These are phyloP conservation scores for Botryotinia convoluta DNA, from an alignment of 2,329 filamentous ascomycete species.

Conservation along the genomic window DNA sequence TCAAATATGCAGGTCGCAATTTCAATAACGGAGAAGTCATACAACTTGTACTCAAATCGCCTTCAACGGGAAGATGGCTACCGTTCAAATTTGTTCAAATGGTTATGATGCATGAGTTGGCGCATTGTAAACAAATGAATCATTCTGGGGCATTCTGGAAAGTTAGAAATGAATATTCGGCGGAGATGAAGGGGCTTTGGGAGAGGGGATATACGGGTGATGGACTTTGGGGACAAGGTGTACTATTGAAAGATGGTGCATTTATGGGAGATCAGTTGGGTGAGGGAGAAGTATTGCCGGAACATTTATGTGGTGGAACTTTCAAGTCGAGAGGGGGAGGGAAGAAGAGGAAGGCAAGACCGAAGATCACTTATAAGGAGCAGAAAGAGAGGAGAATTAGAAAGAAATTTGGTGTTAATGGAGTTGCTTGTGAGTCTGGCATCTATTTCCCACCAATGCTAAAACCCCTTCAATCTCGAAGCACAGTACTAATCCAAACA, in stretches of 20 bases:
- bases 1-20: conserved; percentile 64
- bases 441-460: background rate
- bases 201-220: conserved; percentile 70
- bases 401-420: conserved; percentile 55
- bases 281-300: conserved; percentile 57
- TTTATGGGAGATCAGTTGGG: conserved; percentile 54
- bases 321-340: conserved; percentile 57
- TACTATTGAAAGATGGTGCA: conserved; percentile 58
- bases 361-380: conserved; percentile 39
- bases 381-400: conserved; percentile 53
- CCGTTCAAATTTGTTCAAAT: conserved; percentile 83
- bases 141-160: conserved; percentile 79
- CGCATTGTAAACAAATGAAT: conserved; percentile 91
- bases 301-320: conserved; percentile 79
- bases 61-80: conserved; percentile 65
- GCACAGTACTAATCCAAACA: background rate
- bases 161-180: conserved; percentile 70
- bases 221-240: conserved; percentile 77
- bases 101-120: conserved; percentile 88
- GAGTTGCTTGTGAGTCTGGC: conserved; percentile 26
- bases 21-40: conserved; percentile 89
- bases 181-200: conserved; percentile 71
- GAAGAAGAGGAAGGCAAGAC: conserved; percentile 52
- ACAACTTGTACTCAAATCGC: conserved; percentile 75
- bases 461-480: background rate